Evolutionary conservation across 805 yeast species (phyloP), one percentile per base, ranked within the genome.

Genomic region (Yarrowia porcina): DNA sequence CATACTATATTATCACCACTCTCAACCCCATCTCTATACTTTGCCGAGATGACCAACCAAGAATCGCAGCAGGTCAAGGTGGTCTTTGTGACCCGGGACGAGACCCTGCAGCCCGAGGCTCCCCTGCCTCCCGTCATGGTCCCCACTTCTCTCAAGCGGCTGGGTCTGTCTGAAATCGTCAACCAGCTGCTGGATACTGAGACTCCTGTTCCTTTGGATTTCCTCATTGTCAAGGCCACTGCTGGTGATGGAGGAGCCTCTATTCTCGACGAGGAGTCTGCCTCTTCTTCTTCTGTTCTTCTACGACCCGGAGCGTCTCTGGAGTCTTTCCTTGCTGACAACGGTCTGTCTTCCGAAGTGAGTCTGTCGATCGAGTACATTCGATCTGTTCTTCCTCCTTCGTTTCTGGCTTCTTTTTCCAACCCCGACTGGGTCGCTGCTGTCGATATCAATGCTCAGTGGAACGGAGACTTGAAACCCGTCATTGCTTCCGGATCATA

Each of bases 381-480:
- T 12, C 82, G 96, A 68, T 91, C 97, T 0, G 87, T 91, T 38
- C 81, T 93, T 59, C 99, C 99, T 18, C 99, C 99, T n/a, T 85
- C 93, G 25, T 92, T 84, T 71, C 78, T 91, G 66, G 90, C 96
- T 2, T 86, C 96, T 47, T 94, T 87, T 75, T 83, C 85, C 71
- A 91, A 93, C 71, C 97, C 93, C 66, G 99, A 94, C 75, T 94
- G 99, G 99, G 84, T 94, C 23, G 89, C 97, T 21, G 82, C 96
- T 1, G 80, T 88, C 25, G 84, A 83, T 70, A 73, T 86, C 68
- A 45, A 74, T 78, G 68, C 84, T 77, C 36, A 27, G 36, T 41
- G 49, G 47, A 65, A 75, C 71, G 11, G 74, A 32, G 69, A 72
- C 47, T 65, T 67, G 4, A 74, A 77, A 44, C 80, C 85, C 32